A percentile compares a stretch with the other conserved stretches of the same genome.
These are phyloP conservation scores for Venturia nashicola DNA, from an alignment of 2,329 filamentous ascomycete species.

Conservation along the genomic window DNA sequence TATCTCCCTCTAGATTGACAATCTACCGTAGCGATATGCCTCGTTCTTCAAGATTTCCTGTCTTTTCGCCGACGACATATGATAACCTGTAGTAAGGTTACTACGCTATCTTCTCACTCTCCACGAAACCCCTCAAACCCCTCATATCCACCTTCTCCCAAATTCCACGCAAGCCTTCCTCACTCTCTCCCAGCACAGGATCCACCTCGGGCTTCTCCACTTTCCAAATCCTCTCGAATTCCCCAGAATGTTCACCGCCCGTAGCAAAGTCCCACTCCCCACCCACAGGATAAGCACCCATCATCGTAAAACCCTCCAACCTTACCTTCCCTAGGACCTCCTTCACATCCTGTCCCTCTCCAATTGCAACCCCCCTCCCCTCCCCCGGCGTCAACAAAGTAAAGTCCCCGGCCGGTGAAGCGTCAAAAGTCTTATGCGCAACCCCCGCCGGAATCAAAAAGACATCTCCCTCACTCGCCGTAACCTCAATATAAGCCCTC, in stretches of 20 bases:
- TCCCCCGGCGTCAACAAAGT: slow-evolving; percentile 33
- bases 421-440: slow-evolving; percentile 41
- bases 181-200: slow-evolving; percentile 32
- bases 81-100: neutral
- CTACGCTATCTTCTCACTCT: neutral
- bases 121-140: neutral
- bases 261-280: slow-evolving; percentile 39
- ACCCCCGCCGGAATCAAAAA: slow-evolving; percentile 47
- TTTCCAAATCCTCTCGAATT: slow-evolving; percentile 33
- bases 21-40: too few relatives aligned
- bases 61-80: too few relatives aligned
- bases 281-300: slow-evolving; percentile 42
- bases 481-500: too few relatives aligned
- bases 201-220: slow-evolving; percentile 34
- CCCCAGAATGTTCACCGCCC: slow-evolving; percentile 31
- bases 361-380: slow-evolving; percentile 20
- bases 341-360: slow-evolving; percentile 21
- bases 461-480: slow-evolving; percentile 41
- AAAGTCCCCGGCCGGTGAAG: slow-evolving; percentile 26
- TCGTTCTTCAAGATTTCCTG: too few relatives aligned
- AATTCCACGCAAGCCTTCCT: slow-evolving; percentile 25
- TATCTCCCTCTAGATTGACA: too few relatives aligned
- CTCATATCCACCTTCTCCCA: slow-evolving; percentile 17
- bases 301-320: slow-evolving; percentile 35
- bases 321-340: slow-evolving; percentile 25